These are phyloP conservation scores for Actinomortierella ambigua DNA, from an alignment of 371 early-diverging fungal species.

Conservation along the genomic window DNA sequence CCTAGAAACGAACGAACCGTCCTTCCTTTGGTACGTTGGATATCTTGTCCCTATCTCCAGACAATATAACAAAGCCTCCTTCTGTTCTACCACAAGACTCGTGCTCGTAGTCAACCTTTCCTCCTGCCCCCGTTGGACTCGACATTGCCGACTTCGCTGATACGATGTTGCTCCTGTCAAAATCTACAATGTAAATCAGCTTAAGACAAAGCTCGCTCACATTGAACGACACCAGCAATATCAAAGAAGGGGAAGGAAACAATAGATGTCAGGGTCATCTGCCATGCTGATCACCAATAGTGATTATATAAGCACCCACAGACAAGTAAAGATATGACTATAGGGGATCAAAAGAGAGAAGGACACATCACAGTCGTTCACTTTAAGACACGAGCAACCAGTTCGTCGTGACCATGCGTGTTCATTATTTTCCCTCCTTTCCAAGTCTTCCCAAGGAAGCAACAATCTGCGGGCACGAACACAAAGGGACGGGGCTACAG, in stretches of 20 bases:
- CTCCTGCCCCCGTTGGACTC: background rate
- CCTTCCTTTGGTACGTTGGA: background rate
- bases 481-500: slow-evolving; percentile 3
- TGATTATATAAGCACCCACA: background rate
- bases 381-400: background rate
- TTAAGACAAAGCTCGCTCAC: background rate
- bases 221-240: background rate
- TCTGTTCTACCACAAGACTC: background rate
- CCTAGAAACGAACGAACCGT: background rate
- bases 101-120: slow-evolving; percentile 1
- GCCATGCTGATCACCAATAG: too few species aligned
- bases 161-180: background rate
- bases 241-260: background rate
- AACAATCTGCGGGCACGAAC: background rate
- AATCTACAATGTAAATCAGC: background rate
- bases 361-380: background rate
- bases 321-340: background rate
- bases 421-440: too few species aligned
- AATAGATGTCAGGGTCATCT: background rate
- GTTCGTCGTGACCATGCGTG: too few species aligned
- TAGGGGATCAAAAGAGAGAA: background rate
- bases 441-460: slow-evolving; percentile 2
- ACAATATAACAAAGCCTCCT: background rate
- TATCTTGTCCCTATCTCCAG: background rate
- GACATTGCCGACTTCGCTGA: slow-evolving; percentile 1